A percentile compares a stretch with the other conserved stretches of the same genome.
Evolutionary conservation across 441 rosid genomes (phyloP).

Genomic region (Hura crepitans): DNA sequence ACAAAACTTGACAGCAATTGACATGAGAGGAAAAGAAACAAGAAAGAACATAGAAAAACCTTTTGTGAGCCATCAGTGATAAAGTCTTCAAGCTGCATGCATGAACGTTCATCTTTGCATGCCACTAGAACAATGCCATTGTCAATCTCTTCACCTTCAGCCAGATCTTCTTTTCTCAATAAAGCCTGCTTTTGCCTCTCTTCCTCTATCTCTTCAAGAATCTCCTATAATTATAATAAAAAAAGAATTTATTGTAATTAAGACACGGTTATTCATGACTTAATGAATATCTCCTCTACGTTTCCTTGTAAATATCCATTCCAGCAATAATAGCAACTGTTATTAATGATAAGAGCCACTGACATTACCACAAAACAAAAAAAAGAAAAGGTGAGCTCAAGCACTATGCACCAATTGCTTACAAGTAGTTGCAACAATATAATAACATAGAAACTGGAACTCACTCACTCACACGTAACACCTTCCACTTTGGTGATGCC

Average conservation of each 20-base stretch:
- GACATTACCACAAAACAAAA: constrained; percentile 14
- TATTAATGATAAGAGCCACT: neutral
- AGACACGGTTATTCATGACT: neutral
- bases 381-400: neutral
- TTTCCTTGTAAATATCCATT: neutral
- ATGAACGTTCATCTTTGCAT: constrained; percentile 89
- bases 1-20: neutral
- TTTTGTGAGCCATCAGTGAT: constrained; percentile 55
- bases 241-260: constrained; percentile 24
- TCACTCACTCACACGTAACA: constrained; percentile 96
- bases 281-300: neutral
- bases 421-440: neutral
- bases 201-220: constrained; percentile 82
- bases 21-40: neutral
- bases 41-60: constrained; percentile 32
- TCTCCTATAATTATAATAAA: constrained; percentile 41
- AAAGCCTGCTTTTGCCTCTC: constrained; percentile 56
- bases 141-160: constrained; percentile 42
- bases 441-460: constrained; percentile 39
- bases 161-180: constrained; percentile 33
- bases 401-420: neutral
- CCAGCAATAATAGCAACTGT: neutral
- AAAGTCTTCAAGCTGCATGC: constrained; percentile 96
- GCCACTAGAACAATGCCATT: constrained; percentile 74
- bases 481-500: constrained; percentile 97